Conservation (phyloP, 2,329 filamentous ascomycete species). For the Dichotomopilus funicola region DNA sequence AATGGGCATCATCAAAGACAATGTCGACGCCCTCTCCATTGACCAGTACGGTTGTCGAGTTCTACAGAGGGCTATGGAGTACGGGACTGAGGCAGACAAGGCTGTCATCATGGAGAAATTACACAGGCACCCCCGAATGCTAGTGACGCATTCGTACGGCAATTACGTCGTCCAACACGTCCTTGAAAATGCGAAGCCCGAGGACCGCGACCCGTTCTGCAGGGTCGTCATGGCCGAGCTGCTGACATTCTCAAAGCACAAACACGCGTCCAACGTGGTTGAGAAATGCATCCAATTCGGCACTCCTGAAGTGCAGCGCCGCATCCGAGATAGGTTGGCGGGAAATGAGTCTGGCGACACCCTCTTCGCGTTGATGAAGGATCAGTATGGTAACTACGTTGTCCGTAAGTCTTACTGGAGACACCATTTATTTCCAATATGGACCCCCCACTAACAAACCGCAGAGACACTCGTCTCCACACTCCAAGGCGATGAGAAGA, state of each 20-base stretch:
- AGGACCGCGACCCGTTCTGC: constrained; percentile 69
- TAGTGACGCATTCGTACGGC: constrained; percentile 83
- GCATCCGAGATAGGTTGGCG: constrained; percentile 60
- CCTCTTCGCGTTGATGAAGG: constrained; percentile 74
- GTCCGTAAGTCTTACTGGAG: constrained; percentile 64
- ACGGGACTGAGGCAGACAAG: constrained; percentile 67
- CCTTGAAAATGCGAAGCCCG: constrained; percentile 67
- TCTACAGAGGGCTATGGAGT: constrained; percentile 84
- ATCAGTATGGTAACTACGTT: constrained; percentile 93
- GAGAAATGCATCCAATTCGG: constrained; percentile 82
- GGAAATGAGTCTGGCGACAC: constrained; percentile 61
- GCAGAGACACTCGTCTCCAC: constrained; percentile 71
- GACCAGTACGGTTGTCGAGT: constrained; percentile 89
- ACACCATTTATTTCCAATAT: neutral
- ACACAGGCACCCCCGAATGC: constrained; percentile 59
- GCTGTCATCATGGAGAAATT: constrained; percentile 70
- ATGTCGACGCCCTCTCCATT: constrained; percentile 66
- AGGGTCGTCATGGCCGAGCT: constrained; percentile 65
- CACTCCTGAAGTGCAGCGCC: constrained; percentile 58
- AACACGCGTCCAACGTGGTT: constrained; percentile 94
- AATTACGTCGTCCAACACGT: constrained; percentile 97
- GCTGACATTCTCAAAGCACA: constrained; percentile 79
- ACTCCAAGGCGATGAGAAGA: constrained; percentile 54
- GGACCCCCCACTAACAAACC: constrained; percentile 18
- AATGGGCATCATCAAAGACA: constrained; percentile 69